Evolutionary conservation across 192 early-diverging fungal genomes (phyloP), one percentile per base, ranked within the genome.

Genomic region (Ambispora gerdemannii): DNA sequence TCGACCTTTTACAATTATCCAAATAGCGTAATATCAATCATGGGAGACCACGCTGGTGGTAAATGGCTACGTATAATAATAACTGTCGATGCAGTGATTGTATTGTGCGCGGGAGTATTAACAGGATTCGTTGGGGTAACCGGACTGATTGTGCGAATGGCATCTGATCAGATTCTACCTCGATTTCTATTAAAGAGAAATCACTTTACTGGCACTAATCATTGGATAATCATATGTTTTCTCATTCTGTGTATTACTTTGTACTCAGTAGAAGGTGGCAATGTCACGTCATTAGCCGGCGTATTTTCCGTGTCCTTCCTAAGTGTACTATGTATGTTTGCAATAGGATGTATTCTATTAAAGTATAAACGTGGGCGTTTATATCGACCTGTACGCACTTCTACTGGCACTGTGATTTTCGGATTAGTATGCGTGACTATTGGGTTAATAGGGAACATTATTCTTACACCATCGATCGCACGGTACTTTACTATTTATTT

Each of bases 101-200:
- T 87, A 20, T 71, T 87, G 6, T 81, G 84, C 72, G 86, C 82
- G 6, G 86, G 86, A 24, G 84, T 87, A 0, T 56, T 87, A 28
- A 81, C 82, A 17, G 84, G 82, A 1, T 72, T 87, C 27, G 78
- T 87, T 72, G 86, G 84, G 6, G 78, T 78, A 22, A 72, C 64
- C 32, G 85, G 85, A 7, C 69, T 87, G 13, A 67, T 86, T 50
- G 74, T 80, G 50, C 71, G 75, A 51, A 78, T 86, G 81, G 75
- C 84, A 25, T 74, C 58, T 8, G 84, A 86, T 70, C 75, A 78
- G 32, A 79, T 86, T 24, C 73, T 85, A 33, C 83, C 85, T 3
- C 51, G 32, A 15, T 73, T 84, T 24, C 76, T 87, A n/a, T 67
- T 83, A 28, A 63, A 58, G n/a, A 69, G 74, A 47, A 83, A 82